Base-by-base conservation (phyloP, 805 yeast species). In the Saccharomyces eubayanus region DNA sequence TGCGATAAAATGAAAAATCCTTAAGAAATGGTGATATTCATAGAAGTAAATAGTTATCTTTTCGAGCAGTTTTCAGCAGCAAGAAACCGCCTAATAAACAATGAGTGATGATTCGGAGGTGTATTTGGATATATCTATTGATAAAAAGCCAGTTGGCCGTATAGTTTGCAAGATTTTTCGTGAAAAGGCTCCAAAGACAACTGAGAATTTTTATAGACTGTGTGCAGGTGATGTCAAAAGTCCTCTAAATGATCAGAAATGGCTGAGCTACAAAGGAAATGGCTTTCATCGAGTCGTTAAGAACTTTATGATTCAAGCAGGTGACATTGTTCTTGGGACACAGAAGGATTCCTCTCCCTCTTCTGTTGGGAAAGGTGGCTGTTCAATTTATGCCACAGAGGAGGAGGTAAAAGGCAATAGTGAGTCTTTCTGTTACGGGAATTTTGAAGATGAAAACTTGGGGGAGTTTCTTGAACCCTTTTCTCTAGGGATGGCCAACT, bases 261-360 rank as follows among this genome's bases (percentile, higher is more conserved):
- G 49, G 5, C 60, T 76, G 16, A 59, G 73, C 1, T 79, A 73
- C 53, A 72, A 76, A 55, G 65, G 72, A 21, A 79, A 77, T 45
- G 71, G 67, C 43, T 84, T 87, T 66, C 86, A 84, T 60, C 72
- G 88, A 53, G 80, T 84, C 2, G 73, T 86, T 51, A 82, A 79
- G 62, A 86, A 83, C 64, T 87, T 87, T 62, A 80, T 85, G 74
- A 70, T 86, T 16, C 91, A 85, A 66, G 83, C 81, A 3, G 91
- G 91, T 43, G 88, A 84, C 62, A 62, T 78, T 2, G 64, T 69
- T 0, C 66, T 73, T 62, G 81, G 81, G 8, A 67, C 72, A 2
- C 60, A 55, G 1, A 50, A 55, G 8, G 62, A 58, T 24, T 51
- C 51, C 9, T 62, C 62, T 31, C 53, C 61, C 8, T 67, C 67